Evolutionary conservation across 2,329 filamentous ascomycete genomes (phyloP).

Genomic region (Raffaelea ambrosiae): DNA sequence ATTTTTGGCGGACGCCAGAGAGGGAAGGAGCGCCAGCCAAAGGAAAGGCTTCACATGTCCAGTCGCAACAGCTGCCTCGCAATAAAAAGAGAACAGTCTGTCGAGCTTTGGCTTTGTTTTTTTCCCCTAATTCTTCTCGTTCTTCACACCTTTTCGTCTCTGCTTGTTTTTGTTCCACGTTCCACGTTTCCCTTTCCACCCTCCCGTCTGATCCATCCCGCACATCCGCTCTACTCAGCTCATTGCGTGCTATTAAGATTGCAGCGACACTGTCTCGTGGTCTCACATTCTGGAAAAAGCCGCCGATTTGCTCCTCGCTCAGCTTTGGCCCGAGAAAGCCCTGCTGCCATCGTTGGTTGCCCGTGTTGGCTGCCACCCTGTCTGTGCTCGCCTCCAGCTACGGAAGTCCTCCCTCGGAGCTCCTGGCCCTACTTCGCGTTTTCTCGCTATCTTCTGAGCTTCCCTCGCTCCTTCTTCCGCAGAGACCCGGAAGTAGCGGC

Average conservation of each 20-base stretch:
- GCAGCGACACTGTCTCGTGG: not conserved
- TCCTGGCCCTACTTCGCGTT: not conserved
- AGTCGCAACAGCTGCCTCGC: no score
- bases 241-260: not conserved
- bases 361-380: not conserved
- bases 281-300: conserved; percentile 4
- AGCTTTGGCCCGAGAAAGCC: no score
- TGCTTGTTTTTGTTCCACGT: not conserved
- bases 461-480: no score
- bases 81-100: not conserved
- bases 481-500: not conserved
- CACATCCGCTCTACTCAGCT: not conserved
- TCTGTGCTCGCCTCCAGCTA: not conserved
- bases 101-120: not conserved
- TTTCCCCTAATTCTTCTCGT: not conserved
- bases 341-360: no score
- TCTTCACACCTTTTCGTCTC: no score
- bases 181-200: not conserved
- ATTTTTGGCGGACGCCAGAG: no score
- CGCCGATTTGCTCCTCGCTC: conserved; percentile 2
- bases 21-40: no score
- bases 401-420: no score
- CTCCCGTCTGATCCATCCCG: not conserved
- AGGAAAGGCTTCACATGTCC: no score
- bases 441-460: not conserved